Percentiles rank a stretch among this genome's conserved stretches.
phyloP scores from a whole-genome alignment of 257 asterid genomes.

The Solanum gandarillasii region DNA sequence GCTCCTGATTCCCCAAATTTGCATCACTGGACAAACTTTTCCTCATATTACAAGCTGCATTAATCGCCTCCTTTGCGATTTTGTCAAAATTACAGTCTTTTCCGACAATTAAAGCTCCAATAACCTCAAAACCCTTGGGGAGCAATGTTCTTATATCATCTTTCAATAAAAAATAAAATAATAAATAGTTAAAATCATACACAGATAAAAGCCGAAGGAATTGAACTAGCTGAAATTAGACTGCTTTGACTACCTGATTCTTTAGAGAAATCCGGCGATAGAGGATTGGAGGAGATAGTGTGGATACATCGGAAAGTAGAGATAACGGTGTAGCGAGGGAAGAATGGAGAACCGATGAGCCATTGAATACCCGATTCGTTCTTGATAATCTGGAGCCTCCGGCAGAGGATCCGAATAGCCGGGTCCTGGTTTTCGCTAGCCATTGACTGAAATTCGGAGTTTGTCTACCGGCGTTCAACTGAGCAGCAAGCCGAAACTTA shows the following conservation, averaged over 20 bases:
- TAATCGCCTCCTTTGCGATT: slow-evolving; percentile 43
- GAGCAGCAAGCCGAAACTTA: not conserved
- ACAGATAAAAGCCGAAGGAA: not conserved
- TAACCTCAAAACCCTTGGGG: slow-evolving; percentile 73
- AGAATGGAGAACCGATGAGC: slow-evolving; percentile 65
- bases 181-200: not conserved
- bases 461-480: not conserved
- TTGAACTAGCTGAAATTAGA: not conserved
- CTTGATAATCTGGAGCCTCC: slow-evolving; percentile 31
- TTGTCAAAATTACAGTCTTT: slow-evolving; percentile 19
- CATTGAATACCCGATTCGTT: slow-evolving; percentile 53
- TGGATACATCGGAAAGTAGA: slow-evolving; percentile 76
- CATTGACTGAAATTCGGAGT: not conserved
- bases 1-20: slow-evolving; percentile 4
- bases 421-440: not conserved
- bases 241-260: slow-evolving; percentile 54
- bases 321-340: slow-evolving; percentile 40
- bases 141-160: slow-evolving; percentile 64
- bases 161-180: slow-evolving; percentile 8
- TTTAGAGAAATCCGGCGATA: slow-evolving; percentile 36
- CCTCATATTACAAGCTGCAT: slow-evolving; percentile 41
- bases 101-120: slow-evolving; percentile 59
- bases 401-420: slow-evolving; percentile 41
- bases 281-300: slow-evolving; percentile 35
- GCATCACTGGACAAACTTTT: slow-evolving; percentile 21